phyloP scores from a whole-genome alignment of 1,139 yeast genomes.

The Pichia sp. region DNA sequence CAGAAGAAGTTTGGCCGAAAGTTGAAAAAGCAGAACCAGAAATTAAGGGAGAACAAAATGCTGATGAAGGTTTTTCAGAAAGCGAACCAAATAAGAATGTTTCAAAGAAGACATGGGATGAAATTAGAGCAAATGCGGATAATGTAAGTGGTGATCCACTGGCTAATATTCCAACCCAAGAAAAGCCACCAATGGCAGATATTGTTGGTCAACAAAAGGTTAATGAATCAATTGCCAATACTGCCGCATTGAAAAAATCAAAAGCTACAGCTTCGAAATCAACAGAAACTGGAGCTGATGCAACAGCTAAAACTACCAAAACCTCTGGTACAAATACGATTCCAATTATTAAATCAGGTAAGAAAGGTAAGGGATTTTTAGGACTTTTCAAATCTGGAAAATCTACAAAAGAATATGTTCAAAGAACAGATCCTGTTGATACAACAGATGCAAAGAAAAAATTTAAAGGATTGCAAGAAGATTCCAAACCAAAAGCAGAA shows the following conservation, averaged over 20 bases:
- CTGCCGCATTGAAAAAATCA: neutral
- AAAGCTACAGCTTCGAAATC: constrained; percentile 6
- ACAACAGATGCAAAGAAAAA: constrained; percentile 9
- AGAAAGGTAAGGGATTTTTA: constrained; percentile 10
- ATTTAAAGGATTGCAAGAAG: constrained; percentile 12
- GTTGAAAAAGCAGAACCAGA: constrained; percentile 27
- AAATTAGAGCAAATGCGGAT: constrained; percentile 14
- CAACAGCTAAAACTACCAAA: constrained; percentile 2
- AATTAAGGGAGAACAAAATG: constrained; percentile 15
- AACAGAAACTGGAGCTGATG: constrained; percentile 8
- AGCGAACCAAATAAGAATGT: constrained; percentile 13
- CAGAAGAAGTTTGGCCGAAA: constrained; percentile 21
- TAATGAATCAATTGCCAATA: neutral
- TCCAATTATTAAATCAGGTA: constrained; percentile 10
- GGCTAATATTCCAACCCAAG: constrained; percentile 21
- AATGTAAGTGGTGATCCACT: constrained; percentile 23
- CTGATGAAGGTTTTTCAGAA: constrained; percentile 19
- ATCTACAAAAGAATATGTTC: neutral
- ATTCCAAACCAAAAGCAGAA: constrained; percentile 7
- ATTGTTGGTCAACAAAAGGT: constrained; percentile 10
- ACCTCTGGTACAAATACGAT: constrained; percentile 2
- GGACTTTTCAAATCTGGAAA: constrained; percentile 8
- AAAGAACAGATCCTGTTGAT: constrained; percentile 4
- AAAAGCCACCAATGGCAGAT: constrained; percentile 26
- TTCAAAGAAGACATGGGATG: constrained; percentile 25